Conservation (phyloP, 345 rosid genomes). For the Carallia pectinifolia region DNA sequence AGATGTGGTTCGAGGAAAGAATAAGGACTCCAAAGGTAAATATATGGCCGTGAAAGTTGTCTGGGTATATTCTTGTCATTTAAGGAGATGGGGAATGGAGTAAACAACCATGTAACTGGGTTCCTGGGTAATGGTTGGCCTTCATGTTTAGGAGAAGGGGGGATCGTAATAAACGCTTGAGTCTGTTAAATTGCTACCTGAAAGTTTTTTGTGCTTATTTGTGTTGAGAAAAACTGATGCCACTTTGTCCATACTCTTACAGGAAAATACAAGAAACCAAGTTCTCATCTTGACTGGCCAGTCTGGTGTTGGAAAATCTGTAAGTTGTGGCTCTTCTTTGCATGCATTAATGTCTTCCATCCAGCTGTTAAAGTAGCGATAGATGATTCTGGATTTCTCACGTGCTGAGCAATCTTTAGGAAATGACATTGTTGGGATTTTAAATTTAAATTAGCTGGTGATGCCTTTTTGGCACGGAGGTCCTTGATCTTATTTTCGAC, state of each 20-base stretch:
- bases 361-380: neutral
- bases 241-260: constrained; percentile 18
- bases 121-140: neutral
- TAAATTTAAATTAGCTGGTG: too few relatives aligned
- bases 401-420: too few relatives aligned
- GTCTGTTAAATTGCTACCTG: too few relatives aligned
- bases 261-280: constrained; percentile 41
- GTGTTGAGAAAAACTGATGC: constrained; percentile 8
- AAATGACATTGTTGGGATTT: neutral
- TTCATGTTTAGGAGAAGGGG: too few relatives aligned
- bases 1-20: constrained; percentile 67
- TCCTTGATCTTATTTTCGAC: neutral
- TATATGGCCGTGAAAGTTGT: neutral
- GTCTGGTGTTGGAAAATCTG: constrained; percentile 96
- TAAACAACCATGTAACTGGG: neutral
- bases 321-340: constrained; percentile 35
- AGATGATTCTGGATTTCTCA: neutral
- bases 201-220: constrained; percentile 1
- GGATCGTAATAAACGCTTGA: too few relatives aligned
- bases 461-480: neutral
- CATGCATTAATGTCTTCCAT: neutral
- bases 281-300: constrained; percentile 73
- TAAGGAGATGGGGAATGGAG: neutral
- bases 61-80: too few relatives aligned
- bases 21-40: constrained; percentile 50